Conservation (phyloP, 2,329 filamentous ascomycete genomes). For the Domatiomyces catenatus region DNA sequence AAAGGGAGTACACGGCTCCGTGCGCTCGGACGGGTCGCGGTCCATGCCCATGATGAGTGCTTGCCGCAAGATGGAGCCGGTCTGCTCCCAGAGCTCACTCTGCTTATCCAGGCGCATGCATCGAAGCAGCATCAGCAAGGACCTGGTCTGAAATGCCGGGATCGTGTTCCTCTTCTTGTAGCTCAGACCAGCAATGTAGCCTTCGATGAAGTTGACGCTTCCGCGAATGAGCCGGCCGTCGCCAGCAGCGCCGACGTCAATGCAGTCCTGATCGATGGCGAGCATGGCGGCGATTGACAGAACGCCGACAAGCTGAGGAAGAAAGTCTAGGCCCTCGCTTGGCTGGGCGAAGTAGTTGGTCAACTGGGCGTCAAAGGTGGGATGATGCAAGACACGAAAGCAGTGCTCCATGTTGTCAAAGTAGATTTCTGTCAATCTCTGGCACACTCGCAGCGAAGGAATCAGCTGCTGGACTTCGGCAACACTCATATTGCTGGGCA, state of each 20-base stretch:
- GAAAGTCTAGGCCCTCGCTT: conserved; percentile 2
- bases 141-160: conserved; percentile 11
- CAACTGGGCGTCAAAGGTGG: conserved; percentile 9
- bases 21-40: conserved; percentile 5
- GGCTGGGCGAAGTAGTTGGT: conserved; percentile 9
- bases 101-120: conserved; percentile 9
- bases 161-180: conserved; percentile 8
- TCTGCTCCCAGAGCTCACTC: conserved; percentile 10
- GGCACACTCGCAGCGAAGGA: conserved; percentile 9
- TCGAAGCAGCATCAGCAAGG: conserved; percentile 9
- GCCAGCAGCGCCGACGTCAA: neutral
- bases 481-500: neutral
- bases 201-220: conserved; percentile 8
- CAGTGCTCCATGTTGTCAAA: conserved; percentile 17
- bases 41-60: conserved; percentile 13
- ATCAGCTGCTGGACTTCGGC: conserved; percentile 2
- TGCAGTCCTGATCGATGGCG: conserved; percentile 12
- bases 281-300: conserved; percentile 9
- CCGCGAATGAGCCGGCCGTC: conserved; percentile 4
- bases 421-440: conserved; percentile 10
- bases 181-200: conserved; percentile 5
- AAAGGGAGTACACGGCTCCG: conserved; percentile 4
- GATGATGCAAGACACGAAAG: conserved; percentile 13
- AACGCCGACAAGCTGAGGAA: conserved; percentile 13
- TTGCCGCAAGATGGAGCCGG: conserved; percentile 12